phyloP scores from a whole-genome alignment of 1,284 basidiomycete species.

The Ceratobasidium papillatum region DNA sequence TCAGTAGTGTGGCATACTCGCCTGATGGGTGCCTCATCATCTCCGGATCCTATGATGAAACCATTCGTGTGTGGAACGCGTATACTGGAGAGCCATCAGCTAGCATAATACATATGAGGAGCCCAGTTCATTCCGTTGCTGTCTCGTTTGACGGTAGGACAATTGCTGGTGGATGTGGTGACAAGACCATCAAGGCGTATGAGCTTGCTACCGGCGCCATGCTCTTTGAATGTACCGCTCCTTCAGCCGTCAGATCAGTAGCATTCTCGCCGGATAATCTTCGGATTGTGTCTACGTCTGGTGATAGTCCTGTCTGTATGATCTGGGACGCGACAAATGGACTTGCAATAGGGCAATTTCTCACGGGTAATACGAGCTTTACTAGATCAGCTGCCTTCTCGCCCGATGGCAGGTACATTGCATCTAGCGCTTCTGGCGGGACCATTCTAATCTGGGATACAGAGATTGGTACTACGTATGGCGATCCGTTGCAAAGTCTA shows the following conservation, averaged over 20 bases:
- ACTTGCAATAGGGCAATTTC: not conserved
- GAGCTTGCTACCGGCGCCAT: slow-evolving; percentile 18
- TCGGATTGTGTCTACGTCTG: not conserved
- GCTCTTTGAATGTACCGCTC: slow-evolving; percentile 43
- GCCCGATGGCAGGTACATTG: slow-evolving; percentile 6
- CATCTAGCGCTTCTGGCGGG: not conserved
- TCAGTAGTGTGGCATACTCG: not conserved
- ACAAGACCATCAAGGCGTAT: slow-evolving; percentile 36
- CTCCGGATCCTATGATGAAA: not conserved
- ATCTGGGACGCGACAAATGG: too few relatives aligned
- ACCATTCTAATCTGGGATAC: slow-evolving; percentile 12
- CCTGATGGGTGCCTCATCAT: not conserved
- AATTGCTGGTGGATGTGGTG: slow-evolving; percentile 37
- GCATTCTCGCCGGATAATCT: slow-evolving; percentile 10
- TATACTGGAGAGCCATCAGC: not conserved
- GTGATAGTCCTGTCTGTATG: too few relatives aligned
- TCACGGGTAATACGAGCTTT: not conserved
- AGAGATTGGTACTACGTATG: not conserved
- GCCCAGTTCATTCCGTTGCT: not conserved
- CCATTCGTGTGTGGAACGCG: not conserved
- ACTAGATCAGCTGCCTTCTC: slow-evolving; percentile 1
- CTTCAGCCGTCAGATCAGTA: slow-evolving; percentile 4
- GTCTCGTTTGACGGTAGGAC: slow-evolving; percentile 28
- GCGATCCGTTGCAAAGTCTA: too few relatives aligned
- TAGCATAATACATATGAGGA: not conserved